phyloP scores from a whole-genome alignment of 768 basidiomycete genomes.

The Galerina marginata region DNA sequence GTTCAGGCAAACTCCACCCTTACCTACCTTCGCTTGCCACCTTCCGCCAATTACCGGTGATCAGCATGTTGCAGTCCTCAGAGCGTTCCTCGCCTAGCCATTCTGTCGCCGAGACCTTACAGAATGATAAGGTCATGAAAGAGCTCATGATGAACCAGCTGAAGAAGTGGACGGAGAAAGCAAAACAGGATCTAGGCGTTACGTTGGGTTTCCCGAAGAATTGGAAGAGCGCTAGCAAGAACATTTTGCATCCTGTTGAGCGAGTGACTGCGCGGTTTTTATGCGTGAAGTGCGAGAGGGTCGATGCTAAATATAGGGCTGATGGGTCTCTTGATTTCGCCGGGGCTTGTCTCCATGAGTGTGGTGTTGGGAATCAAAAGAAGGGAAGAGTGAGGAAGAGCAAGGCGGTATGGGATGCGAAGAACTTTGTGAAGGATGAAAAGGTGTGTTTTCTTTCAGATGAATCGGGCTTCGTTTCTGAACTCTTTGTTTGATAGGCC shows the following conservation, averaged over 20 bases:
- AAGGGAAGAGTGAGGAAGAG: constrained; percentile 29
- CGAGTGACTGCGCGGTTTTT: constrained; percentile 63
- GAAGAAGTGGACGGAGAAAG: constrained; percentile 50
- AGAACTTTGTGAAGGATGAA: constrained; percentile 61
- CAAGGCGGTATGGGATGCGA: constrained; percentile 49
- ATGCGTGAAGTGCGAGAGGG: constrained; percentile 56
- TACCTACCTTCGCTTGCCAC: constrained; percentile 50
- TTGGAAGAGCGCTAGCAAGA: constrained; percentile 57
- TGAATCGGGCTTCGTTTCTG: not conserved
- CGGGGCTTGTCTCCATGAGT: constrained; percentile 65
- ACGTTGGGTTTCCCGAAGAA: constrained; percentile 51
- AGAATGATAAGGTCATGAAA: constrained; percentile 29
- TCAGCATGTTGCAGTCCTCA: constrained; percentile 40
- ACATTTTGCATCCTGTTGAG: constrained; percentile 57
- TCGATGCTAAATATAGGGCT: constrained; percentile 35
- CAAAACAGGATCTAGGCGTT: constrained; percentile 47
- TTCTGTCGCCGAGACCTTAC: constrained; percentile 27
- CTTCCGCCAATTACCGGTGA: constrained; percentile 56
- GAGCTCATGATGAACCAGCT: constrained; percentile 42
- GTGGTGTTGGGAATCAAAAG: constrained; percentile 37
- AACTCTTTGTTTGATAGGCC: constrained; percentile 42
- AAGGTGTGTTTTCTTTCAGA: constrained; percentile 43
- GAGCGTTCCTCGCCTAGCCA: constrained; percentile 17
- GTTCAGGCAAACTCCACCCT: constrained; percentile 32
- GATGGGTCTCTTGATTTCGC: constrained; percentile 60